Evolutionary conservation across 2,329 filamentous ascomycete genomes (phyloP).

Genomic region (Boeremia exigua): DNA sequence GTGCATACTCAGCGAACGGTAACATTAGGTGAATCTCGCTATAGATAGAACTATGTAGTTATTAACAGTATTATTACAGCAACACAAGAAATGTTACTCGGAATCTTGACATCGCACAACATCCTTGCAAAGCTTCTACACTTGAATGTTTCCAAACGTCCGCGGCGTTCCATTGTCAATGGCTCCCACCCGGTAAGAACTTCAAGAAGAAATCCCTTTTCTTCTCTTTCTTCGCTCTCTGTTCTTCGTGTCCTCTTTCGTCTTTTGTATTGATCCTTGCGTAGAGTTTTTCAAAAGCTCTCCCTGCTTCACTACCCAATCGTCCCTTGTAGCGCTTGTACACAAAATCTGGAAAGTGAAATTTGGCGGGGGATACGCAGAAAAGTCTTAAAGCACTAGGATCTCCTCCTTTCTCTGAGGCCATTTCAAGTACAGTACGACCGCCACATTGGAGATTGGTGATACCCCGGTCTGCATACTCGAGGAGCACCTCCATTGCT

Average conservation of each 20-base stretch:
- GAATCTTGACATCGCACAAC: no score
- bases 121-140: no score
- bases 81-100: no score
- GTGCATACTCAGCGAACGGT: no score
- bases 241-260: background rate
- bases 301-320: background rate
- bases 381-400: background rate
- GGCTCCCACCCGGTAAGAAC: no score
- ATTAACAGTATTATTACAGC: no score
- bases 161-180: no score
- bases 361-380: background rate
- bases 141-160: no score
- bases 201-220: no score
- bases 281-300: background rate
- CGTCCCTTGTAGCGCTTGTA: background rate
- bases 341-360: background rate
- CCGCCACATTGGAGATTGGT: background rate
- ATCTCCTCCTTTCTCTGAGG: background rate
- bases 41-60: no score
- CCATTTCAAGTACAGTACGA: background rate
- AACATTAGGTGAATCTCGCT: no score
- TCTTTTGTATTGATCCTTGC: background rate
- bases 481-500: background rate
- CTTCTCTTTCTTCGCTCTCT: background rate
- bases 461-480: background rate